phyloP scores from a whole-genome alignment of 208 protist species.

The Trypanosoma caninum region DNA sequence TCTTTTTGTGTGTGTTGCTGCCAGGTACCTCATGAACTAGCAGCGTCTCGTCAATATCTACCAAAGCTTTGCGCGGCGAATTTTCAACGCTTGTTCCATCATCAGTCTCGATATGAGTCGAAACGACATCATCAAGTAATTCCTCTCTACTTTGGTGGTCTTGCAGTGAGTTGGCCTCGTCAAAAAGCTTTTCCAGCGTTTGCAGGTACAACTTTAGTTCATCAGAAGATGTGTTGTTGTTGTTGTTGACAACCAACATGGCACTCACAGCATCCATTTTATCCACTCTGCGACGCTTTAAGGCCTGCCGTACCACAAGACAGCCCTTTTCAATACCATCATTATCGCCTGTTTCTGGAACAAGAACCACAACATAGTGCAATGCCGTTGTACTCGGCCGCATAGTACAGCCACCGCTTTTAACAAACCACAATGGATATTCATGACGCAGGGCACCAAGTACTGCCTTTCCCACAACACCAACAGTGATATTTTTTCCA shows the following conservation, averaged over 20 bases:
- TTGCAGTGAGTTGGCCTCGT: background rate
- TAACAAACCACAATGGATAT: slow-evolving; percentile 57
- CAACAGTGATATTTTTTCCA: slow-evolving; percentile 44
- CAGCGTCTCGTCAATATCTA: background rate
- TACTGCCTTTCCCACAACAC: slow-evolving; percentile 28
- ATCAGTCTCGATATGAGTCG: slow-evolving; percentile 2
- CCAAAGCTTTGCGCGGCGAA: background rate
- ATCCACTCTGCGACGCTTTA: slow-evolving; percentile 19
- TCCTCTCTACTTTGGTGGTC: background rate
- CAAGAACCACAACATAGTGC: slow-evolving; percentile 38
- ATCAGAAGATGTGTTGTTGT: slow-evolving; percentile 10
- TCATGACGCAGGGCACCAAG: slow-evolving; percentile 24
- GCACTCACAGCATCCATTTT: slow-evolving; percentile 15
- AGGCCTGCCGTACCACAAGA: slow-evolving; percentile 17
- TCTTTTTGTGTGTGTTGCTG: slow-evolving; percentile 3
- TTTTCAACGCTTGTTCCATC: background rate
- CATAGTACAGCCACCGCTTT: slow-evolving; percentile 53
- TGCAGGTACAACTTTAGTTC: slow-evolving; percentile 12
- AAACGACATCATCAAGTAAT: background rate
- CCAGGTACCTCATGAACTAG: background rate
- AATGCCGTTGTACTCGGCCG: slow-evolving; percentile 32
- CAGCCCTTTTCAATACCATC: slow-evolving; percentile 5
- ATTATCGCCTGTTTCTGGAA: slow-evolving; percentile 11
- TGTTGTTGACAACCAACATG: slow-evolving; percentile 14
- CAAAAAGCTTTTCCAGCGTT: background rate